Evolutionary conservation across 1,284 basidiomycete species (phyloP), one percentile per base, ranked within the genome.

Genomic region (Fistulinella staudtii): DNA sequence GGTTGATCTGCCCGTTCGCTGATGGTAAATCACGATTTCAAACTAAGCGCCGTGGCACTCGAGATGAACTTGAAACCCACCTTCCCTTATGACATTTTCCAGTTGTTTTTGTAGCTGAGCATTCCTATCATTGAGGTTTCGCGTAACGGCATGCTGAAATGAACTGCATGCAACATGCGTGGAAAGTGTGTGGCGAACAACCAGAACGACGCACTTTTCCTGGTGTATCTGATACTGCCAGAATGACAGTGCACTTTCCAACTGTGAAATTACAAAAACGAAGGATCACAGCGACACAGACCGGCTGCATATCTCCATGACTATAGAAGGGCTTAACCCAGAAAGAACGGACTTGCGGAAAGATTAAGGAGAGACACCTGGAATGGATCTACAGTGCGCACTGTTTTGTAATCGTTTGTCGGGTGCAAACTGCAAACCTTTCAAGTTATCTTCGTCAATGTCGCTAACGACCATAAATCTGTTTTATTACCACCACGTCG

Each of bases 201-300:
- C 22, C 21, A 41, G 17, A 45, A 25, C 23, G 29, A 53, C 69
- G 54, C 51, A 86, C 87, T 76, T 80, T 68, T 91, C 88, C 67
- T 91, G 88, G 51, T 88, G 85, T 37, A 81, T 76, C 57, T 91
- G 88, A 61, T 91, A 91, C 60, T 89, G 85, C 89, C 89, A 91
- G 63, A 91, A 91, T 8, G 86, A 85, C 47, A 90, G 76, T 5
- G 86, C 84, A 25, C 85, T 88, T 48, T n/a, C 36, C 36, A 27
- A 25, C 21, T 4, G 42, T 65, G 43, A 61, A 43, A 33, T 21
- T 36, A 13, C 15, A 34, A 29, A 10, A 30, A 1, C 2, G 31
- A 30, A 31, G 11, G 14, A 20, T 23, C 14, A 10, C 15, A 29
- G 18, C 5, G 8, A 23, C 28, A 63, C 73, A 14, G 46, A 82